phyloP scores from a whole-genome alignment of 2,329 filamentous ascomycete species.

The Xylaria sp. region DNA sequence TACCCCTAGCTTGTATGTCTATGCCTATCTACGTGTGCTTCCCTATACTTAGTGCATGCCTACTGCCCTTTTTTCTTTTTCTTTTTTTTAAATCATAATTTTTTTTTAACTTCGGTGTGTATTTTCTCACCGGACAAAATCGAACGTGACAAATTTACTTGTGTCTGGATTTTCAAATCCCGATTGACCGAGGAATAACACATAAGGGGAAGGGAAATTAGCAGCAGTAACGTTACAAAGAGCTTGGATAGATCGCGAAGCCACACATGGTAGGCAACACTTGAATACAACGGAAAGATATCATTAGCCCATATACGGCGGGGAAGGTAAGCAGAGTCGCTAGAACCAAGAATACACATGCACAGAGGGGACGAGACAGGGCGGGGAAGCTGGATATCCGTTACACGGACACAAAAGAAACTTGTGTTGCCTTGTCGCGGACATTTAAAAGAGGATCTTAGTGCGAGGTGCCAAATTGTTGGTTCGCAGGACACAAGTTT shows the following conservation, averaged over 20 bases:
- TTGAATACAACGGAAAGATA: conserved; percentile 1
- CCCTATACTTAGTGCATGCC: too few relatives aligned
- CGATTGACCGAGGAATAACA: neutral
- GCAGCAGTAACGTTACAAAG: conserved; percentile 15
- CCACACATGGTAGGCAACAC: neutral
- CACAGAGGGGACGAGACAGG: conserved; percentile 10
- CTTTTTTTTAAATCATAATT: too few relatives aligned
- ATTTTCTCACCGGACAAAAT: neutral
- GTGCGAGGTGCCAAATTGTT: conserved; percentile 25
- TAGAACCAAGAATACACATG: neutral
- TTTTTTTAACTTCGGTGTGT: neutral
- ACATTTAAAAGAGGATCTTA: conserved; percentile 20
- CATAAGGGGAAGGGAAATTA: neutral
- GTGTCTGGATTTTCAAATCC: conserved; percentile 6
- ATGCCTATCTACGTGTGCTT: neutral
- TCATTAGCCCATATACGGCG: conserved; percentile 25
- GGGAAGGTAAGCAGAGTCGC: neutral
- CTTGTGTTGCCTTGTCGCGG: conserved; percentile 17
- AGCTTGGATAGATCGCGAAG: neutral
- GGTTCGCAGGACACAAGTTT: conserved; percentile 20
- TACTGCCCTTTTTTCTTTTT: too few relatives aligned
- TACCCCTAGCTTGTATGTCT: neutral
- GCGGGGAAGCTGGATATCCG: conserved; percentile 1
- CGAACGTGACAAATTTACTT: neutral
- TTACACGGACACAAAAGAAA: conserved; percentile 10